Base-by-base conservation (phyloP, 805 yeast genomes). In the Yamadazyma olivae region DNA sequence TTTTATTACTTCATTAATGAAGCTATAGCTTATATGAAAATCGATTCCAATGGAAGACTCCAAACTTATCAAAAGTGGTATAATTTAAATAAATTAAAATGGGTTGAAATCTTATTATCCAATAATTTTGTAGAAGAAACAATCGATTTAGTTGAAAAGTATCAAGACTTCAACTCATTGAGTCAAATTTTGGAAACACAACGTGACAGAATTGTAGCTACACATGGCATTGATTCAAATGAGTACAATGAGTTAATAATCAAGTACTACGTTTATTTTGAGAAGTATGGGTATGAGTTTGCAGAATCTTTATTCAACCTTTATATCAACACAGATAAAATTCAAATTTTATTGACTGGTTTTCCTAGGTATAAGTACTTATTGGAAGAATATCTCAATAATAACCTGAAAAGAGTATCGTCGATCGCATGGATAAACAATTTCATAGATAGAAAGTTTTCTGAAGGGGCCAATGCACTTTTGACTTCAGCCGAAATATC, bases 371-470 rank as follows among this genome's bases (percentile, higher is more conserved):
- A 77, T 48, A 64, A 71, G 18, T 54, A 57, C 1, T 73, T 61
- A 44, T 57, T 86, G 35, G 61, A 71, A 18, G 56, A 59, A 42
- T 89, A 79, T 50, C 72, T 89, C 40, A 46, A 55, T 2, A 67
- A 68, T 20, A 53, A 62, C 18, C 46, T 50, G 4, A 49, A 59
- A 2, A 65, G 67, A 38, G 74, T 75, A 24, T 69, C 77, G 4
- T 60, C 70, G 27, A 71, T 85, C 33, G 71, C 86, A 2, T 89
- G 96, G 96, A 80, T 88, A 15, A 71, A 76, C 38, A 74, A 81
- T 38, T 55, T 87, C 10, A 54, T 76, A 21, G 75, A 69, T 42
- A 67, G 65, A 3, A 64, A 77, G 7, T 83, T 70, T 51, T 44
- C 35, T 4, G 50, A 57, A 1, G 91, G 89, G 0, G 62, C 81